Base-by-base conservation (phyloP, 371 early-diverging fungal species). In the Entomophthora muscae region DNA sequence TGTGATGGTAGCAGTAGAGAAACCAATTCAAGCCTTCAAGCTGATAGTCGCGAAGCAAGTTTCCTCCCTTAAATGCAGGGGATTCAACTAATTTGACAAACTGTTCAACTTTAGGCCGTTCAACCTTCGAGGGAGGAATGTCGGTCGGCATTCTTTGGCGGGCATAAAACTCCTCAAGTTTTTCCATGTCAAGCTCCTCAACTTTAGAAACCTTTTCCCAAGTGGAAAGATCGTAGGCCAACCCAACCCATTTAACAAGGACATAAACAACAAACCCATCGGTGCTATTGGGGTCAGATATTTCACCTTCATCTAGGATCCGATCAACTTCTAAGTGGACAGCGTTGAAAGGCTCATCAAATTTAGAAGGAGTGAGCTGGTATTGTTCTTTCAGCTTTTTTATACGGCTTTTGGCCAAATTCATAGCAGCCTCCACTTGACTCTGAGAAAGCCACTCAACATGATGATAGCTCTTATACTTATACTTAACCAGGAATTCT, bases 1-100 rank as follows among this genome's bases (percentile, higher is more conserved):
- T 77, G 66, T 95, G 95, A 66, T 88, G 87, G 75, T 97, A 97
- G 58, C 98, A 75, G 55, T 90, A 89, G 3, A 91, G 83, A 27
- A 89, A 75, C 87, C 88, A 86, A 64, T 84, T 83, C 64, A 88
- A 71, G 0, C 90, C 88, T 23, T 83, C 83, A 57, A 80, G 82
- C 65, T 89, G 89, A 64, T 89, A 89, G 67, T 79, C 83, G 61
- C 89, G 83, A 57, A 89, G 73, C 61, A 75, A 70, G 68, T 90
- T 89, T 33, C 76, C 81, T 65, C 84, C 79, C 24, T 70, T 74
- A 66, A 81, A 90, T 61, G 22, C 60, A 13, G 80, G 89, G 0
- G 86, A 83, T 32, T 76, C 75, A 27, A 78, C 78, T 57, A 88
- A 74, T 66, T 83, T 81, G 23, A 72, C 68, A 74, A 84, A 88